Base-by-base conservation (phyloP, 2,329 filamentous ascomycete genomes). In the Botrytis cinerea region DNA sequence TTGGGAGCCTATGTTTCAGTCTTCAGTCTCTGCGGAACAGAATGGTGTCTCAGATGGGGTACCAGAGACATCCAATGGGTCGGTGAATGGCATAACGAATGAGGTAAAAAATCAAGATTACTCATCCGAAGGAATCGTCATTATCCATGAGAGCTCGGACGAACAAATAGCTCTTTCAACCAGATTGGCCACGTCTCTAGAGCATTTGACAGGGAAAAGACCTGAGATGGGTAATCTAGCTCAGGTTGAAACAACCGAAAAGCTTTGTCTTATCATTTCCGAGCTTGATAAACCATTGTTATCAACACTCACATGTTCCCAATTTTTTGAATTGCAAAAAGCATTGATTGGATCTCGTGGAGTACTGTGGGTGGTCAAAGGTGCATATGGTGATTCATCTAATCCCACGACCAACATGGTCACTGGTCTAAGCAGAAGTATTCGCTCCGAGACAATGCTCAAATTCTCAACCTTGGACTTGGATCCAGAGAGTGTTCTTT, bases 341-440 rank as follows among this genome's bases (percentile, higher is more conserved):
- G 74, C 88, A 7, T 78, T 86, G 2, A 78, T 79, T 8, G 74
- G 69, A 1, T 80, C 83, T 0, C 82, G 81, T 48, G 82, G 83
- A 3, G 76, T 89, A 4, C 72, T 89, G 0, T 89, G 87, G 86
- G 75, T 88, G 18, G 85, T 85, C 0, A 80, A 80, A 0, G 84
- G 83, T 4, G 84, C 84, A 7, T 83, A 85, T 62, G 81, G 73
- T 77, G 80, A 80, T 61, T 75, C 79, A 59, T 68, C 63, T 14
- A 76, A 77, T 57, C 80, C 80, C 32, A 76, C 78, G 40, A 48
- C 70, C 2, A 80, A 79, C 28, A 77, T 80, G 77, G 70, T 81
- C 6, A 59, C 60, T 63, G 72, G 72, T 12, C 45, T 73, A 10
- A 60, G 60, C 43, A 32, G 72, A 59, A 73, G 67, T 32, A 71